Evolutionary conservation across 768 basidiomycete species (phyloP).

Genomic region (Mycena vitilis): DNA sequence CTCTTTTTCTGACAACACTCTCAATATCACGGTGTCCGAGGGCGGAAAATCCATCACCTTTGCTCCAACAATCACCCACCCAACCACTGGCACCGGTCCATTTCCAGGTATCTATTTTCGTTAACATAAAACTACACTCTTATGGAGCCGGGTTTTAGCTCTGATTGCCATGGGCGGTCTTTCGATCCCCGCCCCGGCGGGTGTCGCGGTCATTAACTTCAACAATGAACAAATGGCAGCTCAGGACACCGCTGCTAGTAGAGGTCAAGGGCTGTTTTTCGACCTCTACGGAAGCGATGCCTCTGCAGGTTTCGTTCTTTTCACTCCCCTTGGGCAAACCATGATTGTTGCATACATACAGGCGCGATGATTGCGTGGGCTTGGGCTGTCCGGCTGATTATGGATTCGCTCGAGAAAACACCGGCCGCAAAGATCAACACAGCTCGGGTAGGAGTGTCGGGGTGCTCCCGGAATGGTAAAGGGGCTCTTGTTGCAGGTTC

Average conservation of each 20-base stretch:
- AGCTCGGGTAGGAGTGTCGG: conserved; percentile 63
- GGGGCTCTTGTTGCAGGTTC: conserved; percentile 66
- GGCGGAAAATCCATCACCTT: conserved; percentile 48
- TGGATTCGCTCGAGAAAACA: conserved; percentile 67
- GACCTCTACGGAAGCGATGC: conserved; percentile 60
- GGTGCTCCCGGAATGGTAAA: conserved; percentile 73
- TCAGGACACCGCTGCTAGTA: conserved; percentile 56
- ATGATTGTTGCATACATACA: conserved; percentile 1
- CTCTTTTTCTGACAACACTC: conserved; percentile 46
- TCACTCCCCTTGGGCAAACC: background rate
- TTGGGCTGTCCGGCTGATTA: conserved; percentile 69
- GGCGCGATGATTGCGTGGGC: conserved; percentile 71
- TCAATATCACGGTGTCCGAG: conserved; percentile 49
- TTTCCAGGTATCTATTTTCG: conserved; percentile 47
- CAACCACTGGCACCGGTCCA: conserved; percentile 54
- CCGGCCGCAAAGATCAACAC: conserved; percentile 61
- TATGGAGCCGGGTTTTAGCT: conserved; percentile 33
- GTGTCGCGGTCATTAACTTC: conserved; percentile 60
- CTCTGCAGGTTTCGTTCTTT: conserved; percentile 47
- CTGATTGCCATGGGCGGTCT: conserved; percentile 63
- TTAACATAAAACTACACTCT: too few species aligned
- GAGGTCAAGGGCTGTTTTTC: conserved; percentile 69
- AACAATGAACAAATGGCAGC: conserved; percentile 65
- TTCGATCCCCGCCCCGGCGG: conserved; percentile 52
- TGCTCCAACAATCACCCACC: conserved; percentile 49